These are phyloP conservation scores for Plectosphaerella plurivora DNA, from an alignment of 2,329 filamentous ascomycete genomes.

Conservation along the genomic window DNA sequence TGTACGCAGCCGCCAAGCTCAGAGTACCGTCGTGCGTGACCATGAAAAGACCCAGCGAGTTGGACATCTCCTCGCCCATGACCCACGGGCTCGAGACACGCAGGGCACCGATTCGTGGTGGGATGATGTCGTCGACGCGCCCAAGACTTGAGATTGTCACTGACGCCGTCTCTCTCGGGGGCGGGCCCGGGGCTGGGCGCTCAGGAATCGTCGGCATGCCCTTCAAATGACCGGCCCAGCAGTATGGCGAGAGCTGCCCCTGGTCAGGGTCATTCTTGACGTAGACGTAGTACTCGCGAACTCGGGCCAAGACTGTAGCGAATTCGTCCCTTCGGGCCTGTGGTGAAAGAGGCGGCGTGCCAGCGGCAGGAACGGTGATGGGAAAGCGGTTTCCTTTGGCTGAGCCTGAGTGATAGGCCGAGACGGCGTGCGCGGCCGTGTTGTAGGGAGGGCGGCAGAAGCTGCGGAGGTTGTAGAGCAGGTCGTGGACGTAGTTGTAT, in stretches of 20 bases:
- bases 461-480: slow-evolving; percentile 21
- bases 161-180: slow-evolving; percentile 14
- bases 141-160: slow-evolving; percentile 26
- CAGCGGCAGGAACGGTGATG: slow-evolving; percentile 8
- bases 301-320: slow-evolving; percentile 7
- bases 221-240: slow-evolving; percentile 11
- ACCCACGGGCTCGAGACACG: slow-evolving; percentile 32
- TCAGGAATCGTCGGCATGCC: slow-evolving; percentile 4
- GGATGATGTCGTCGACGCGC: slow-evolving; percentile 24
- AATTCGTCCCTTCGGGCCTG: slow-evolving; percentile 14
- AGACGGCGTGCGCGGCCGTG: slow-evolving; percentile 12
- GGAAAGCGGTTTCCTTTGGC: slow-evolving; percentile 14
- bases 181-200: slow-evolving; percentile 11
- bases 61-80: slow-evolving; percentile 36
- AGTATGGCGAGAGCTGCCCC: slow-evolving; percentile 14
- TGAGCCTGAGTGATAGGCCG: slow-evolving; percentile 23
- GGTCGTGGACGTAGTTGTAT: slow-evolving; percentile 19
- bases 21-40: slow-evolving; percentile 28
- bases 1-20: slow-evolving; percentile 31
- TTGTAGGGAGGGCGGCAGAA: slow-evolving; percentile 16
- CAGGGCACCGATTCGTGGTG: slow-evolving; percentile 15
- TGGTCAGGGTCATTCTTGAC: slow-evolving; percentile 22
- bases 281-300: slow-evolving; percentile 16
- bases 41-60: slow-evolving; percentile 27
- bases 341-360: not conserved